Conservation (phyloP, 768 basidiomycete species). For the Auriscalpium vulgare region DNA sequence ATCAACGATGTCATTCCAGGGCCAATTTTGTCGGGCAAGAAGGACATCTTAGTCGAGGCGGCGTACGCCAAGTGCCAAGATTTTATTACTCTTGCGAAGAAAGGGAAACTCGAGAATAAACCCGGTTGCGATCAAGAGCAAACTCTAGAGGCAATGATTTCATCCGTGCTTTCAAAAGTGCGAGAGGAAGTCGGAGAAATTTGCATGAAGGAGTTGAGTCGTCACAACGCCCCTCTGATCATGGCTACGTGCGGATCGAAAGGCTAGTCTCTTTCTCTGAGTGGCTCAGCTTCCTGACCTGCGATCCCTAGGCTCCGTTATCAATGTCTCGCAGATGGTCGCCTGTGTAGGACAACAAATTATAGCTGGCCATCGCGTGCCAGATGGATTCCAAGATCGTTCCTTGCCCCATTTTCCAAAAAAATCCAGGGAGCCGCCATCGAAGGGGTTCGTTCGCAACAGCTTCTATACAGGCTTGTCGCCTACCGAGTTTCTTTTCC, state of each 20-base stretch:
- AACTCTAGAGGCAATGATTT: conserved; percentile 94
- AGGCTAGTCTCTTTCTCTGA: conserved; percentile 40
- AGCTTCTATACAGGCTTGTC: conserved; percentile 90
- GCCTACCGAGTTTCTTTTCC: conserved; percentile 96
- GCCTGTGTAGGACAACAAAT: conserved; percentile 99
- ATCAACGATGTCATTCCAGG: conserved; percentile 99
- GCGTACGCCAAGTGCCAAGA: conserved; percentile 86
- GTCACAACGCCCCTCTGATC: conserved; percentile 93
- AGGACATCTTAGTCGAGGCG: conserved; percentile 77
- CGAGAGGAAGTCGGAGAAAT: conserved; percentile 94
- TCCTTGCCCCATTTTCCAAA: conserved; percentile 98
- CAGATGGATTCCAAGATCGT: conserved; percentile 97
- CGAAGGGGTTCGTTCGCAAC: conserved; percentile 97
- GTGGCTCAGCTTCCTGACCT: background rate
- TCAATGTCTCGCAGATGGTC: conserved; percentile 99
- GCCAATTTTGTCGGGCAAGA: conserved; percentile 66
- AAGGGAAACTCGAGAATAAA: conserved; percentile 89
- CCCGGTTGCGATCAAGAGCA: conserved; percentile 97
- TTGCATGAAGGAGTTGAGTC: conserved; percentile 96
- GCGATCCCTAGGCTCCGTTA: conserved; percentile 71
- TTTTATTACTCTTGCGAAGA: conserved; percentile 83
- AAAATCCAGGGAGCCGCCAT: conserved; percentile 91
- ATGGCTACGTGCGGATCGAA: conserved; percentile 99
- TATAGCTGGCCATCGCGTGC: conserved; percentile 95
- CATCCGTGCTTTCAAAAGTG: conserved; percentile 87